phyloP scores from a whole-genome alignment of 2,329 filamentous ascomycete species.

The Apiospora arundinis region DNA sequence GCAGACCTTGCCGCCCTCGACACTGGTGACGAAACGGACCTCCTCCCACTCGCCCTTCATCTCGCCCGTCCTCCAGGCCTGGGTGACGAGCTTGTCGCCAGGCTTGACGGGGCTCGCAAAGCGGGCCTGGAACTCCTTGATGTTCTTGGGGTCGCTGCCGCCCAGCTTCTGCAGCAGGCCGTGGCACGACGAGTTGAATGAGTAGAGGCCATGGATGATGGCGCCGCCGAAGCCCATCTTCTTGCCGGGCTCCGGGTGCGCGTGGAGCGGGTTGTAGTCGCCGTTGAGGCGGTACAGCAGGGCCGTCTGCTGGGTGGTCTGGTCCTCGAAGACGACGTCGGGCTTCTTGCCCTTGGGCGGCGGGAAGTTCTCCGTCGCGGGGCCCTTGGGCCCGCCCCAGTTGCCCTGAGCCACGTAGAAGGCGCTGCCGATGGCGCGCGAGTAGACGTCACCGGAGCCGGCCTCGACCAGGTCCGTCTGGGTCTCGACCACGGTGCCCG shows the following conservation, averaged over 20 bases:
- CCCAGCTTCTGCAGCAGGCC: conserved; percentile 76
- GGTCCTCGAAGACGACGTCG: conserved; percentile 72
- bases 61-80: conserved; percentile 81
- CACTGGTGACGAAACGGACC: conserved; percentile 77
- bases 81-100: conserved; percentile 80
- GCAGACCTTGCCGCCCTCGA: conserved; percentile 82
- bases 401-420: conserved; percentile 82
- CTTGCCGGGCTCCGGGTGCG: conserved; percentile 80
- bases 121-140: conserved; percentile 87
- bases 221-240: conserved; percentile 91
- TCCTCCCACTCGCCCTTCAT: conserved; percentile 77
- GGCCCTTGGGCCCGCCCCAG: conserved; percentile 92
- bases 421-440: conserved; percentile 69
- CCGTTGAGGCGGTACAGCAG: conserved; percentile 86
- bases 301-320: conserved; percentile 75
- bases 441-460: conserved; percentile 72
- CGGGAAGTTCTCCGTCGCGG: conserved; percentile 78
- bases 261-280: conserved; percentile 94
- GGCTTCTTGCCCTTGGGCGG: conserved; percentile 75
- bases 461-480: conserved; percentile 79
- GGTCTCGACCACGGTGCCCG: conserved; percentile 81
- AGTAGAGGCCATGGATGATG: conserved; percentile 90
- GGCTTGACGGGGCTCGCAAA: conserved; percentile 87
- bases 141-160: conserved; percentile 77
- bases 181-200: conserved; percentile 82